Base-by-base conservation (phyloP, 148 eudicot genomes). In the Dysphania ambrosioides region DNA sequence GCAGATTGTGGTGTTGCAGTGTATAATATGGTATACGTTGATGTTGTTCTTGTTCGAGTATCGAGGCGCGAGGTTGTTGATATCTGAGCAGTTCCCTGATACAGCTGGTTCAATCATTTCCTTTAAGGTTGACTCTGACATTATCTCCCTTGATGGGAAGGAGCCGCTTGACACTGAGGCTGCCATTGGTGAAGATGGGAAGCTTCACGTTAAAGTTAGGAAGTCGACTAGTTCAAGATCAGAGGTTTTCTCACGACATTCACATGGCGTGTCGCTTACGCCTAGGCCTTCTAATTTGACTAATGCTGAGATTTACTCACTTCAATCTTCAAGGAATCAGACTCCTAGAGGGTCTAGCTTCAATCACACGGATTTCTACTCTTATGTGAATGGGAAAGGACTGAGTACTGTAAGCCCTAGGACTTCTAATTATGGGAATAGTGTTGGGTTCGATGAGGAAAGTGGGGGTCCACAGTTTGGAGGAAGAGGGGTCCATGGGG, bases 341-440 rank as follows among this genome's bases (percentile, higher is more conserved):
- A 89, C 97, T 0, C 92, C 94, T 1, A 85, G 94, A 65, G 97
- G 94, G 6, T 92, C 97, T 4, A 92, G 92, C 32, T 92, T 92
- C 60, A 91, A 89, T 72, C 97, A 91, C 29, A 88, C 84, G 34
- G 96, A 90, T 82, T 85, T 90, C 56, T 90, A 90, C 73, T 86
- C 93, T 0, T 83, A 87, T 83, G 88, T 88, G 67, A 89, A 89
- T 76, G 98, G 86, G 0, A 72, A 81, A 32, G 55, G 55, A 75
- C 73, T 72, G 60, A 79, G 74, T 31, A 87, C 72, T 75, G 89
- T 82, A 5, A 94, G 96, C 57, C 97, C 98, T 0, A 84, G 98
- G 71, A 83, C 80, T 13, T 90, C 92, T 2, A 91, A 90, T 79
- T 90, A 74, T 73, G 97, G 93, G 58, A 92, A 53, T n/a, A n/a